Base-by-base conservation (phyloP, 768 basidiomycete genomes). In the Infundibulicybe gibba region DNA sequence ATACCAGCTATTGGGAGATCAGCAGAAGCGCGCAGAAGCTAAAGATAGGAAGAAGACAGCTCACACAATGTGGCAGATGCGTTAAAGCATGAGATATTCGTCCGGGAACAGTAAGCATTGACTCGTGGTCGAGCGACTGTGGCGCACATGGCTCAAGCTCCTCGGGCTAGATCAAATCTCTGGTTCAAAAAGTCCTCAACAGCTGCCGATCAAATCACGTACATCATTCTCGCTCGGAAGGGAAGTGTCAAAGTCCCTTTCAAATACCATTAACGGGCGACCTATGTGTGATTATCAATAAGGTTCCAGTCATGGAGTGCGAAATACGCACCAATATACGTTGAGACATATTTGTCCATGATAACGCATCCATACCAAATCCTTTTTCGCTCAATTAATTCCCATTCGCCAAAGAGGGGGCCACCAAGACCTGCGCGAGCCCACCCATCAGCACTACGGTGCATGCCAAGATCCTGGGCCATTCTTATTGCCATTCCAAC, bases 401-500 rank as follows among this genome's bases (percentile, higher is more conserved):
- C 84, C 60, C 71, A 69, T 44, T 68, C 65, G 1, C 70, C 72
- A 57, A 90, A 90, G 37, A 90, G 54, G 37, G 68, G 52, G 38
- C 73, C 69, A 0, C 82, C 82, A 45, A 81, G 71, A 13, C 71
- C 79, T 46, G 61, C 77, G 20, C 82, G 66, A 15, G 77, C 76
- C 89, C 90, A 92, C 21, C 82, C 80, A 58, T 91, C 89, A 25
- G 90, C 86, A 53, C 75, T 77, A 32, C 87, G 77, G 57, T 92
- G 90, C 77, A 92, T 79, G 6, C 90, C 90, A 45, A 92, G 63
- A 63, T 92, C 90, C 64, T 90, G 90, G 13, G 90, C 90, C 90
- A 94, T 92, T n/a, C 92, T 77, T 32, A 94, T 83, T 0, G 87
- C 90, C 85, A 90, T 88, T 10, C 91, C 90, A 15, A 83, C 77